Conservation (phyloP, 495 filamentous ascomycete species). For the Parachaetomium inaequale region DNA sequence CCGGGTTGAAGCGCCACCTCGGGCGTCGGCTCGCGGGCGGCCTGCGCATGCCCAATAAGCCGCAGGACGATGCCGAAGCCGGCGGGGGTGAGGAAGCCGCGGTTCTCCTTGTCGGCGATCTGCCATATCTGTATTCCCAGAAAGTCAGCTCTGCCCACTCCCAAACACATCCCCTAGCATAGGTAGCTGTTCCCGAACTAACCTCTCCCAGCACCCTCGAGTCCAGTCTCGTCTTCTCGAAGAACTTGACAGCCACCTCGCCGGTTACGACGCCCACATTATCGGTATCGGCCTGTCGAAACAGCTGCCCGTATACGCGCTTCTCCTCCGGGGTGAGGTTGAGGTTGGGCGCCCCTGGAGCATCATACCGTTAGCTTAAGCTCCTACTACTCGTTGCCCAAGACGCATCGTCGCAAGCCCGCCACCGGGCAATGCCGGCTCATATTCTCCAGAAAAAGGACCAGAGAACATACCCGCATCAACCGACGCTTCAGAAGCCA, state of each 20-base stretch:
- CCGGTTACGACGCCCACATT: constrained; percentile 91
- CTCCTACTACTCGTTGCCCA: neutral
- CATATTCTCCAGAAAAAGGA: neutral
- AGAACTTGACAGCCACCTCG: constrained; percentile 95
- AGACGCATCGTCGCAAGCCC: neutral
- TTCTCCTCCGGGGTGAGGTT: constrained; percentile 91
- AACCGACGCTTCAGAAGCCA: constrained; percentile 31
- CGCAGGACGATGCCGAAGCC: constrained; percentile 89
- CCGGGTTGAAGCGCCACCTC: constrained; percentile 71
- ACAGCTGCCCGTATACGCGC: constrained; percentile 86
- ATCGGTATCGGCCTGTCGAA: constrained; percentile 83
- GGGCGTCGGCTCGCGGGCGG: constrained; percentile 69
- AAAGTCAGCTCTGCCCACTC: constrained; percentile 11
- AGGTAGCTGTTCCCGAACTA: constrained; percentile 21
- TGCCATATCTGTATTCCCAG: constrained; percentile 79
- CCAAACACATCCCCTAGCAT: neutral
- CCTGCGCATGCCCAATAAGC: constrained; percentile 94
- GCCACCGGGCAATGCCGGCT: neutral
- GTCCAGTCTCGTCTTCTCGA: constrained; percentile 88
- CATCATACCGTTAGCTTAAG: neutral
- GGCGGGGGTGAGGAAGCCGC: constrained; percentile 82
- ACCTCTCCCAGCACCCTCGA: constrained; percentile 87
- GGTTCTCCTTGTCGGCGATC: constrained; percentile 94
- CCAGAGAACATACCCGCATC: constrained; percentile 27
- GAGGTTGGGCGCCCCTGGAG: constrained; percentile 61